phyloP scores from a whole-genome alignment of 208 protist species.

The Leishmania aethiopica region DNA sequence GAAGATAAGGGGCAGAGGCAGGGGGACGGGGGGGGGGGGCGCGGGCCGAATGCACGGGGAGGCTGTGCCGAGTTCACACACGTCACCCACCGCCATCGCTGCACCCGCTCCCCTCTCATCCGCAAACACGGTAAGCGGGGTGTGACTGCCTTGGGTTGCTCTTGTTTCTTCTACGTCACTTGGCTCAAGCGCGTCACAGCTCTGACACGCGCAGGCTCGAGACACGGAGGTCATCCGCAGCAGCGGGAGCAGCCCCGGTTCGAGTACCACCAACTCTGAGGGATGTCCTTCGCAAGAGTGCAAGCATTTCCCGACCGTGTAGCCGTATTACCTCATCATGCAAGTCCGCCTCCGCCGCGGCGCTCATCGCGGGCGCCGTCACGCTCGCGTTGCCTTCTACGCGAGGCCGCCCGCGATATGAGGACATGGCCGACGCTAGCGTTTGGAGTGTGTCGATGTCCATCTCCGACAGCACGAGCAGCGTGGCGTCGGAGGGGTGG shows the following conservation, averaged over 20 bases:
- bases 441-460: slow-evolving; percentile 24
- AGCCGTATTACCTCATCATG: slow-evolving; percentile 70
- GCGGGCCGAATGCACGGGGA: no score
- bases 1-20: neutral
- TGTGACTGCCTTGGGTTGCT: neutral
- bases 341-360: slow-evolving; percentile 18
- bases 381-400: neutral
- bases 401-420: slow-evolving; percentile 22
- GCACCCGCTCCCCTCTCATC: neutral
- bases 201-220: neutral
- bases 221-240: neutral
- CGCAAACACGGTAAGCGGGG: neutral
- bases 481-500: slow-evolving; percentile 10
- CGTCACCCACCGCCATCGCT: neutral
- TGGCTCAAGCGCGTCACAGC: neutral
- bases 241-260: neutral
- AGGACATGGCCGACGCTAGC: slow-evolving; percentile 42
- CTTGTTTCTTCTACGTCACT: no score
- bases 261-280: neutral
- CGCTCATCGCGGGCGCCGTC: neutral
- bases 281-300: slow-evolving; percentile 15
- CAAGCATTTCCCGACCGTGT: slow-evolving; percentile 51
- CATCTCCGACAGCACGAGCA: slow-evolving; percentile 20
- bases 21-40: neutral
- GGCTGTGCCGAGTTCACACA: neutral